These are phyloP conservation scores for Pythium aphanidermatum DNA, from an alignment of 352 stramenopile genomes.

Conservation along the genomic window DNA sequence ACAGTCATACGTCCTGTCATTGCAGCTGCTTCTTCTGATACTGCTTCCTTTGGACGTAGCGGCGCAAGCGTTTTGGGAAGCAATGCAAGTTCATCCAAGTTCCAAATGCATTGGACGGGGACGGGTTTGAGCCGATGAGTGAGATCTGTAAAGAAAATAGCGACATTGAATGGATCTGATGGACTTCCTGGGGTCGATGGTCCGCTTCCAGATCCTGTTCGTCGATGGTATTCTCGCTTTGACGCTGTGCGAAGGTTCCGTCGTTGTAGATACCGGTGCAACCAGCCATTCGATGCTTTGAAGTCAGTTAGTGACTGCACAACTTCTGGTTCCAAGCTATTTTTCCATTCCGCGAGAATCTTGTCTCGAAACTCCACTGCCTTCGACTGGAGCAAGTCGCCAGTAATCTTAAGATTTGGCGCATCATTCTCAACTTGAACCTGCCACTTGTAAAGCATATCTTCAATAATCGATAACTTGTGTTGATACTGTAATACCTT, in stretches of 20 bases:
- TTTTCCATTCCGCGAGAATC: slow-evolving; percentile 63
- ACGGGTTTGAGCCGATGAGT: slow-evolving; percentile 40
- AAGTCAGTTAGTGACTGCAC: slow-evolving; percentile 77
- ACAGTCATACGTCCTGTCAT: slow-evolving; percentile 42
- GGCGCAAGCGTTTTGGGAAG: slow-evolving; percentile 5
- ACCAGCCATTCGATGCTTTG: slow-evolving; percentile 80
- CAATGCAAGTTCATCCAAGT: slow-evolving; percentile 50
- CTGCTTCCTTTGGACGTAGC: neutral
- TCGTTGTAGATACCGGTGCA: slow-evolving; percentile 72
- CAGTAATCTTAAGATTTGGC: slow-evolving; percentile 62
- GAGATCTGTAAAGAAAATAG: slow-evolving; percentile 33
- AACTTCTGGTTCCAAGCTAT: slow-evolving; percentile 61
- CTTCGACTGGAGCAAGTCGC: slow-evolving; percentile 69
- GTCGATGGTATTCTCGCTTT: slow-evolving; percentile 29
- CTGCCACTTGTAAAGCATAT: slow-evolving; percentile 85
- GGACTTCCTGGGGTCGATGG: slow-evolving; percentile 1
- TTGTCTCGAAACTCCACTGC: slow-evolving; percentile 81
- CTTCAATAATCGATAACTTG: slow-evolving; percentile 80
- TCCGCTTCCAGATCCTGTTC: slow-evolving; percentile 1
- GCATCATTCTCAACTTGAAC: slow-evolving; percentile 68
- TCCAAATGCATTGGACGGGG: slow-evolving; percentile 62
- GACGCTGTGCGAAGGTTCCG: slow-evolving; percentile 59
- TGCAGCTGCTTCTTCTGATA: neutral
- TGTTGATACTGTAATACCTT: slow-evolving; percentile 83
- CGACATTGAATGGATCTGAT: slow-evolving; percentile 17